Conservation (phyloP, 345 rosid species). For the Brassica rapa region DNA sequence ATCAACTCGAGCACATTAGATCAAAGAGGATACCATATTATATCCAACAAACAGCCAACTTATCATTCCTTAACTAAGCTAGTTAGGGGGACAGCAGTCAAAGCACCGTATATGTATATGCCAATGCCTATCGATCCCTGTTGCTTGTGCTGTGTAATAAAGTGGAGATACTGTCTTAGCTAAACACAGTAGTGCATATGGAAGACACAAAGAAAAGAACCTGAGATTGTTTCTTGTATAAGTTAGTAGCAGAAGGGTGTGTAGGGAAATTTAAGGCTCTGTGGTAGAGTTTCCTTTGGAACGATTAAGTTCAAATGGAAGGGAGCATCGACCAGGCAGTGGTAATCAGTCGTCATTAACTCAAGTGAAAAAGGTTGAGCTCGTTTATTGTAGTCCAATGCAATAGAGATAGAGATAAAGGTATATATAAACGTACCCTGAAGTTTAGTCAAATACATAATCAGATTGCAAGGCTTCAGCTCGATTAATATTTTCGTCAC, state of each 20-base stretch:
- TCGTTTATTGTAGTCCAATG: not conserved
- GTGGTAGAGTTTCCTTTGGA: constrained; percentile 66
- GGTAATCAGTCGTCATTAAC: constrained; percentile 64
- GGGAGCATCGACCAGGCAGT: constrained; percentile 83
- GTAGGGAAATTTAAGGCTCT: constrained; percentile 79
- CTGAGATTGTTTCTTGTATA: constrained; percentile 73
- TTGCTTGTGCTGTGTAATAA: not conserved
- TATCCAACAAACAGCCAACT: not conserved
- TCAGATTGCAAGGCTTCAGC: not conserved
- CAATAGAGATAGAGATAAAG: not conserved
- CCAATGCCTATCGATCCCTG: not conserved
- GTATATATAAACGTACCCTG: not conserved
- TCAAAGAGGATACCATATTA: not conserved
- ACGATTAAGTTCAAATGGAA: constrained; percentile 56
- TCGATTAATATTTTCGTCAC: not conserved
- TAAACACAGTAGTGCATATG: not conserved
- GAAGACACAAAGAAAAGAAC: constrained; percentile 31
- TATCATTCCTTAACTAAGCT: constrained; percentile 7
- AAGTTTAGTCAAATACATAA: not conserved
- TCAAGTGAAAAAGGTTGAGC: too few species aligned
- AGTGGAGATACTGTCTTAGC: not conserved
- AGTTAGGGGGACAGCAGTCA: not conserved
- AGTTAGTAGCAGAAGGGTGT: constrained; percentile 55
- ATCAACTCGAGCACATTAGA: constrained; percentile 23
- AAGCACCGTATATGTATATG: not conserved